These are phyloP conservation scores for Monascus purpureus DNA, from an alignment of 495 filamentous ascomycete genomes.

Conservation along the genomic window DNA sequence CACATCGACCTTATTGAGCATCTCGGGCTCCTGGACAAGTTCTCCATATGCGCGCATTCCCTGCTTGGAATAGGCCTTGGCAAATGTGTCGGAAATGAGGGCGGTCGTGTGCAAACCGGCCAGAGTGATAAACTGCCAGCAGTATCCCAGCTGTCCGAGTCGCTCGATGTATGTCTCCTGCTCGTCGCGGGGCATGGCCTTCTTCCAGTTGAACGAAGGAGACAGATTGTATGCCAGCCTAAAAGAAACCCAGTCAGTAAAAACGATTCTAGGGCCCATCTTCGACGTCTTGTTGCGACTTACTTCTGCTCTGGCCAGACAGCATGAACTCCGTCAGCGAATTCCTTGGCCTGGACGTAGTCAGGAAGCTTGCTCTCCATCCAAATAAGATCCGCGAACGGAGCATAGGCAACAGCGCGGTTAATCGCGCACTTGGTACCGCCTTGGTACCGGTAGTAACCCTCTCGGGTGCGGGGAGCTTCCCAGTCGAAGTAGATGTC, in stretches of 20 bases:
- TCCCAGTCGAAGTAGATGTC: slow-evolving; percentile 95
- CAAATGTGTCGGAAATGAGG: slow-evolving; percentile 77
- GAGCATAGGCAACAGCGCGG: slow-evolving; percentile 81
- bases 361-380: slow-evolving; percentile 98
- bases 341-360: slow-evolving; percentile 82
- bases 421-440: slow-evolving; percentile 88
- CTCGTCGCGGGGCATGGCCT: slow-evolving; percentile 83
- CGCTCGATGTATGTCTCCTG: slow-evolving; percentile 96
- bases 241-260: no score
- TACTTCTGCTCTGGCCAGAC: slow-evolving; percentile 95
- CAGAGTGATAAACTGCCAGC: slow-evolving; percentile 99
- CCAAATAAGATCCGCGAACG: slow-evolving; percentile 93
- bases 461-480: slow-evolving; percentile 75
- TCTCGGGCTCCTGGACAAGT: slow-evolving; percentile 94
- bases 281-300: no score
- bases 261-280: no score
- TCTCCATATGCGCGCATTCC: slow-evolving; percentile 98
- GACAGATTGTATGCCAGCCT: slow-evolving; percentile 95
- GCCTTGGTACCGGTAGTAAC: slow-evolving; percentile 83
- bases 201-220: slow-evolving; percentile 99
- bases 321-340: slow-evolving; percentile 85
- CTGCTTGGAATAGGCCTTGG: slow-evolving; percentile 60
- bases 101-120: slow-evolving; percentile 95
- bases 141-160: slow-evolving; percentile 78
- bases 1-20: slow-evolving; percentile 77